Base-by-base conservation (phyloP, 306 rosid genomes). In the Lathyrus aphaca region DNA sequence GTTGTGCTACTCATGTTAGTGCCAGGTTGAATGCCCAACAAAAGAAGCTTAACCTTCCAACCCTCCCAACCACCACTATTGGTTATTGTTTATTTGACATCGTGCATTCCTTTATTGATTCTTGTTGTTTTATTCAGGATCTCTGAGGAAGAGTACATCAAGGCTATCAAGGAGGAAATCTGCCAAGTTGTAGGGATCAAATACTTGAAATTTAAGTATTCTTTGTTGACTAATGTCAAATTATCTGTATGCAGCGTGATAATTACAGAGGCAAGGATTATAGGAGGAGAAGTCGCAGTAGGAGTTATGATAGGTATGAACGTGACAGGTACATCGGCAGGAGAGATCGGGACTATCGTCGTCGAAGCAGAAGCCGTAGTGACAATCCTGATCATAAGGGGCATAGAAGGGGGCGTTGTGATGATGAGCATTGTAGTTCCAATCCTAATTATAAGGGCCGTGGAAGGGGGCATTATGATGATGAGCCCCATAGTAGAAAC, bases 11-110 rank as follows among this genome's bases (percentile, higher is more conserved):
- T 2, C 88, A 86, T 74, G 96, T 91, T 59, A 86, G 93, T 62
- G 74, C 96, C 53, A 88, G 97, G 83, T 83, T 91, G 73, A 96
- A 91, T 79, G 84, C 97, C 57, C 97, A 91, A 61, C 97, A 88
- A 71, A 91, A 85, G 89, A 89, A 91, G 86, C 93, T 91, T 58
- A 91, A 91, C 79, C 97, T 91, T 73, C 97, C 97, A 78, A 69
- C 88, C 78, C 97, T 91, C 37, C 97, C 97, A 71, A 91, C 97
- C 30, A 91, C 97, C 72, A 91, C 97, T 35, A 91, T 91, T 80
- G 97, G 97, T 40, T 91, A 96, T 45, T 60, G 37, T 51, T 72
- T 61, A 64, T 23, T 78, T 74, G 68, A 67, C 32, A 19, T 3
- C n/a, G 43, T 51, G 57, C 38, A 16, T 43, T 66, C 57, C 66